phyloP scores from a whole-genome alignment of 1,284 basidiomycete species.

The Cystobasidium pallidum region DNA sequence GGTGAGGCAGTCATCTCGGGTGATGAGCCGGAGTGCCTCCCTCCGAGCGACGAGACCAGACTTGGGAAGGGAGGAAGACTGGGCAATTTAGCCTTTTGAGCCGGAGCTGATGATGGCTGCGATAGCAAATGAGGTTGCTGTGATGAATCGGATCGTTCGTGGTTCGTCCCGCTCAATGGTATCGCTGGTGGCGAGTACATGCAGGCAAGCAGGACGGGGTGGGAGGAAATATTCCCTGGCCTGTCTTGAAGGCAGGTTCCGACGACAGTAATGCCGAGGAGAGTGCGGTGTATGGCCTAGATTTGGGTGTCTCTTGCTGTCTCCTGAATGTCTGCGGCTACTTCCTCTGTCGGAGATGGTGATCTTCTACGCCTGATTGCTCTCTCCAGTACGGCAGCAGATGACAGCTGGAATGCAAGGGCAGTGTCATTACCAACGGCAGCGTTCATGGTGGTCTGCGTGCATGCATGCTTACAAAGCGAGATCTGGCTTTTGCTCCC shows the following conservation, averaged over 20 bases:
- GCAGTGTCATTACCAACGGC: neutral
- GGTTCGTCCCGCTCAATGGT: neutral
- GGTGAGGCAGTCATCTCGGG: conserved; percentile 1
- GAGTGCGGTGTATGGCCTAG: no score
- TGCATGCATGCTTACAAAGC: conserved; percentile 3
- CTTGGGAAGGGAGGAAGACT: conserved; percentile 13
- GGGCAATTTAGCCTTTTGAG: neutral
- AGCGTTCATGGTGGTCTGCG: neutral
- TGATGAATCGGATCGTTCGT: neutral
- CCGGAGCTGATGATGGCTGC: neutral
- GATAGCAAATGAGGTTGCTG: neutral
- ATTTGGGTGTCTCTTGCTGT: no score
- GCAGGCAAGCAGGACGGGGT: neutral
- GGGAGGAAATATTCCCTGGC: neutral
- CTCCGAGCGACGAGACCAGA: conserved; percentile 2
- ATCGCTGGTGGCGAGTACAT: conserved; percentile 28
- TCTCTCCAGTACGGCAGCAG: neutral
- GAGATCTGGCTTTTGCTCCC: neutral
- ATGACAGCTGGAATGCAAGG: neutral
- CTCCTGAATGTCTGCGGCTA: no score
- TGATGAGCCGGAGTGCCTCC: neutral
- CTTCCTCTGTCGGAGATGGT: neutral
- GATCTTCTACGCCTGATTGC: neutral
- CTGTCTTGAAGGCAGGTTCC: no score
- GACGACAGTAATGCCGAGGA: no score